Conservation (phyloP, 164 flowering plant genomes). For the Vitis cinerea region DNA sequence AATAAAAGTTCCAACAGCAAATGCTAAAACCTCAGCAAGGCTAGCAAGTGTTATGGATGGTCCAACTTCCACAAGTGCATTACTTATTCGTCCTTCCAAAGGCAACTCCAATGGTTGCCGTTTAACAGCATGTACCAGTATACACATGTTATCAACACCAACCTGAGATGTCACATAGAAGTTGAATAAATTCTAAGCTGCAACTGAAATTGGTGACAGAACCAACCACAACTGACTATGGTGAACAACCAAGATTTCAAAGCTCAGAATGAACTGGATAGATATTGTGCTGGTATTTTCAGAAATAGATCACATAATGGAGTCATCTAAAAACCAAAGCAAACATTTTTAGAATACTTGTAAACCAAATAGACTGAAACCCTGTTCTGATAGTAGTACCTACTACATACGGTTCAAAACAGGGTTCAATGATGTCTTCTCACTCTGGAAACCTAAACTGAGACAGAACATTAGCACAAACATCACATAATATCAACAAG, state of each 20-base stretch:
- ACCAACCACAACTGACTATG: neutral
- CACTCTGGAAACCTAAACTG: neutral
- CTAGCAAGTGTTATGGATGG: slow-evolving; percentile 97
- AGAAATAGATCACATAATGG: neutral
- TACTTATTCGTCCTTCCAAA: slow-evolving; percentile 80
- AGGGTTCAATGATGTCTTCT: neutral
- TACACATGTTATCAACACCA: slow-evolving; percentile 99
- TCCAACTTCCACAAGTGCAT: slow-evolving; percentile 96
- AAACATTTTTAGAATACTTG: neutral
- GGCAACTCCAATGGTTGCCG: slow-evolving; percentile 79
- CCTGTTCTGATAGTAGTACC: neutral
- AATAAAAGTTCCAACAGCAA: slow-evolving; percentile 97
- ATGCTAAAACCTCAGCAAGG: slow-evolving; percentile 87
- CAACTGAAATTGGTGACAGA: neutral
- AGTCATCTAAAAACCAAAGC: neutral
- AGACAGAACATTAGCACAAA: neutral
- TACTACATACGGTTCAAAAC: neutral
- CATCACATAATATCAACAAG: neutral
- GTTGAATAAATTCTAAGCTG: neutral
- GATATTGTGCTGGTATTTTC: neutral
- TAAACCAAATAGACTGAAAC: neutral
- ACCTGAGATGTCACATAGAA: slow-evolving; percentile 49
- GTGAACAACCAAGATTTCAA: neutral
- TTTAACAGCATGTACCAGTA: slow-evolving; percentile 90
- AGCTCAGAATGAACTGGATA: neutral